These are phyloP conservation scores for Periconia sp. DNA, from an alignment of 2,329 filamentous ascomycete genomes.

Conservation along the genomic window DNA sequence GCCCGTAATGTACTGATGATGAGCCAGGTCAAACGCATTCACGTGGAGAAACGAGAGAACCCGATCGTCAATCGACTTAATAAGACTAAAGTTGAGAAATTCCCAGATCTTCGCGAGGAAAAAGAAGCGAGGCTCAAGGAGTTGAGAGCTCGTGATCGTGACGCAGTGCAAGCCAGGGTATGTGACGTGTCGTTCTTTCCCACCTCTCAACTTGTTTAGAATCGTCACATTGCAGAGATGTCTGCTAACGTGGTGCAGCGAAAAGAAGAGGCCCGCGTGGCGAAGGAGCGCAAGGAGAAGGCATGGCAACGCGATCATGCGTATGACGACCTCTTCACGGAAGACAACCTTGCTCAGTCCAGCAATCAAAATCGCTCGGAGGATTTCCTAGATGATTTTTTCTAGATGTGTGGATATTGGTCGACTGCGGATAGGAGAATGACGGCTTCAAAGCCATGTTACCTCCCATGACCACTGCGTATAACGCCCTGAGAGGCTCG, in stretches of 20 bases:
- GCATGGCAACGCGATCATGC: conserved; percentile 98
- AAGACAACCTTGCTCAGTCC: conserved; percentile 73
- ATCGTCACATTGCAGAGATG: not conserved
- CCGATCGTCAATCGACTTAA: conserved; percentile 94
- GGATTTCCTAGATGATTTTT: conserved; percentile 85
- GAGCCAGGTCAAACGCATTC: conserved; percentile 71
- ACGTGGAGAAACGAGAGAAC: conserved; percentile 82
- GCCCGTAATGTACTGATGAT: not conserved
- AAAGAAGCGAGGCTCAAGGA: conserved; percentile 74
- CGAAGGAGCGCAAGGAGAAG: conserved; percentile 81
- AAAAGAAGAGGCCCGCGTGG: conserved; percentile 73
- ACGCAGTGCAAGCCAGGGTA: conserved; percentile 63
- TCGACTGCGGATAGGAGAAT: not conserved
- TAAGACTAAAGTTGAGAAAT: conserved; percentile 90
- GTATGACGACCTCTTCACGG: conserved; percentile 88
- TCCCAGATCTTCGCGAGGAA: conserved; percentile 80
- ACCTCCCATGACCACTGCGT: not conserved
- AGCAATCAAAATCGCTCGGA: conserved; percentile 84
- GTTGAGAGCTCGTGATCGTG: conserved; percentile 71
- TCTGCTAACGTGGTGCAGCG: conserved; percentile 52
- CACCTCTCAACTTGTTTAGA: not conserved
- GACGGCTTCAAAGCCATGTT: not conserved
- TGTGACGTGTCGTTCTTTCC: conserved; percentile 15
- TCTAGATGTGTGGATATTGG: conserved; percentile 19
- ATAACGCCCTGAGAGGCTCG: not conserved